These are phyloP conservation scores for Inonotus obliquus DNA, from an alignment of 1,284 basidiomycete species.

Conservation along the genomic window DNA sequence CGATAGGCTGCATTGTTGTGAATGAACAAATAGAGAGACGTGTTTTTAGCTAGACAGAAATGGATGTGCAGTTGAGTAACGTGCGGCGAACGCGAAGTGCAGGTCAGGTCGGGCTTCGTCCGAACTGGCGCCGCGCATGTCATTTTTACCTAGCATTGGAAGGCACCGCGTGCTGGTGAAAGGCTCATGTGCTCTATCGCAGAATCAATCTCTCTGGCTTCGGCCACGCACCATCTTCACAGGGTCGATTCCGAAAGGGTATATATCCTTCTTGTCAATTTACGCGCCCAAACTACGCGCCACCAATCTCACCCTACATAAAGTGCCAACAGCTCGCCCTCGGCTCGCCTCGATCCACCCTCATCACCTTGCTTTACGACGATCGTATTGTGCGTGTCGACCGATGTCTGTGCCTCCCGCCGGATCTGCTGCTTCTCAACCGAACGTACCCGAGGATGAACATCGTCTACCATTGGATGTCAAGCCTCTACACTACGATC, in stretches of 20 bases:
- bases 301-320: not conserved
- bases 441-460: conserved; percentile 29
- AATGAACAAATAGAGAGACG: too few species aligned
- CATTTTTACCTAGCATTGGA: not conserved
- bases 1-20: not conserved
- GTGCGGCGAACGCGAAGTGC: not conserved
- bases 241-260: not conserved
- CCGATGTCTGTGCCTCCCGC: conserved; percentile 7
- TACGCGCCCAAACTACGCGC: not conserved
- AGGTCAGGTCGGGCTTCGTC: not conserved
- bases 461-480: conserved; percentile 78
- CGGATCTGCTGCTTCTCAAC: conserved; percentile 2
- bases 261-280: not conserved
- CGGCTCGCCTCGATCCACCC: not conserved
- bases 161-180: not conserved
- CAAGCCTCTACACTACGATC: conserved; percentile 77
- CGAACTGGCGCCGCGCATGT: not conserved
- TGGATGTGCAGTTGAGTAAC: not conserved
- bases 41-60: too few species aligned
- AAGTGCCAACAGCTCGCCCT: not conserved
- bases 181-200: not conserved
- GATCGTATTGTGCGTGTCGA: conserved; percentile 11
- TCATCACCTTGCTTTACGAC: not conserved
- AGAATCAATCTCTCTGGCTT: not conserved
- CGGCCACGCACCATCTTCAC: not conserved